A percentile compares a stretch with the other conserved stretches of the same genome.
phyloP scores from a whole-genome alignment of 495 filamentous ascomycete species.

The Talaromyces wortmannii region DNA sequence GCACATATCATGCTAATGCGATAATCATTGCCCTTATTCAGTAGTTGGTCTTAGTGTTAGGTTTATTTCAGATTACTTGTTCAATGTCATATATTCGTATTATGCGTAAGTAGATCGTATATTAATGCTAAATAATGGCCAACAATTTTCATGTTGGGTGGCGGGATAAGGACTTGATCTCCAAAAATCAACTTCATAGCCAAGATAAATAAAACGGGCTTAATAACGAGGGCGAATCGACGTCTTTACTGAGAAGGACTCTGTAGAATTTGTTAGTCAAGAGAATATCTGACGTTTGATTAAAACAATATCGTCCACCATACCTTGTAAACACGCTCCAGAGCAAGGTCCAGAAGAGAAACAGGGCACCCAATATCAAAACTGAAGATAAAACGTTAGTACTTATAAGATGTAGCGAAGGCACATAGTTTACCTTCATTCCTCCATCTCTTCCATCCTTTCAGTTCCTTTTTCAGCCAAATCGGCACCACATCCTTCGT shows the following conservation, averaged over 20 bases:
- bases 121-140: too few relatives aligned
- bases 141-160: too few relatives aligned
- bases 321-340: background rate
- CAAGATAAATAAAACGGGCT: too few relatives aligned
- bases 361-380: background rate
- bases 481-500: constrained; percentile 19
- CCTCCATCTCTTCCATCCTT: background rate
- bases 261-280: background rate
- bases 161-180: too few relatives aligned
- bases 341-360: background rate
- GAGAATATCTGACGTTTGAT: background rate
- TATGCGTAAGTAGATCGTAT: too few relatives aligned
- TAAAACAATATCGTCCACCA: background rate
- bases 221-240: too few relatives aligned
- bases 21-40: background rate
- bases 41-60: too few relatives aligned
- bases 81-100: too few relatives aligned
- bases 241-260: background rate
- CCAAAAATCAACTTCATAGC: too few relatives aligned
- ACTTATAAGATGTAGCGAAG: background rate
- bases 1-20: background rate
- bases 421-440: background rate
- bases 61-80: too few relatives aligned
- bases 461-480: constrained; percentile 26
- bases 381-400: background rate